phyloP scores from a whole-genome alignment of 306 rosid species.

The Quercus wislizeni region DNA sequence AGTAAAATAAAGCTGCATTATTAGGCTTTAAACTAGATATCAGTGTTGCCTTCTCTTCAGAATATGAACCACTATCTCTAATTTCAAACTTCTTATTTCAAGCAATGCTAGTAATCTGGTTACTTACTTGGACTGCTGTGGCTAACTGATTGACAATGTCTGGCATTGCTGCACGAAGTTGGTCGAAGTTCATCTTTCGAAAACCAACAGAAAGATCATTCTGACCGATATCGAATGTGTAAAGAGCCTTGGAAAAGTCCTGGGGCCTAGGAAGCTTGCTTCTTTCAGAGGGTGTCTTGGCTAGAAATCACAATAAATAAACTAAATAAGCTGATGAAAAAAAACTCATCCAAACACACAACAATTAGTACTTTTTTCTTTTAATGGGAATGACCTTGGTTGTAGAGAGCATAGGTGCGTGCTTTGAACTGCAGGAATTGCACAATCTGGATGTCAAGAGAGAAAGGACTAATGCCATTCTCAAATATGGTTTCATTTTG shows the following conservation, averaged over 20 bases:
- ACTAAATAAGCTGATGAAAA: too few species aligned
- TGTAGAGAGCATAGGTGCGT: slow-evolving; percentile 58
- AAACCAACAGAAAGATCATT: slow-evolving; percentile 86
- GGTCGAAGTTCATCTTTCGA: slow-evolving; percentile 60
- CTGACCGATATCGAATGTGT: slow-evolving; percentile 92
- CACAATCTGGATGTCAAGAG: slow-evolving; percentile 72
- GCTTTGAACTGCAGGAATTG: slow-evolving; percentile 67
- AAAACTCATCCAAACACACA: too few species aligned
- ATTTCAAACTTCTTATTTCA: neutral
- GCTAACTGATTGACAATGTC: slow-evolving; percentile 78
- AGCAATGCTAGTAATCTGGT: neutral
- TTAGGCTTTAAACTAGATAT: too few species aligned
- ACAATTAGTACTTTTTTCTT: too few species aligned
- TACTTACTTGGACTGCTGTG: slow-evolving; percentile 68
- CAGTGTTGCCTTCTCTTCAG: too few species aligned
- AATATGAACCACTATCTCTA: too few species aligned
- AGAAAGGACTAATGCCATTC: slow-evolving; percentile 82
- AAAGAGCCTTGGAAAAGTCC: slow-evolving; percentile 80
- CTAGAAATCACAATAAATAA: slow-evolving; percentile 30
- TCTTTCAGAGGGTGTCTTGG: slow-evolving; percentile 44
- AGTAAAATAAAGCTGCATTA: too few species aligned
- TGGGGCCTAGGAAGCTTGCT: slow-evolving; percentile 68
- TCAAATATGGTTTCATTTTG: slow-evolving; percentile 82
- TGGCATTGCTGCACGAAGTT: slow-evolving; percentile 62
- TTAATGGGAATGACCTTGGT: slow-evolving; percentile 46